phyloP scores from a whole-genome alignment of 2,329 filamentous ascomycete genomes.

The Cadophora sp. region DNA sequence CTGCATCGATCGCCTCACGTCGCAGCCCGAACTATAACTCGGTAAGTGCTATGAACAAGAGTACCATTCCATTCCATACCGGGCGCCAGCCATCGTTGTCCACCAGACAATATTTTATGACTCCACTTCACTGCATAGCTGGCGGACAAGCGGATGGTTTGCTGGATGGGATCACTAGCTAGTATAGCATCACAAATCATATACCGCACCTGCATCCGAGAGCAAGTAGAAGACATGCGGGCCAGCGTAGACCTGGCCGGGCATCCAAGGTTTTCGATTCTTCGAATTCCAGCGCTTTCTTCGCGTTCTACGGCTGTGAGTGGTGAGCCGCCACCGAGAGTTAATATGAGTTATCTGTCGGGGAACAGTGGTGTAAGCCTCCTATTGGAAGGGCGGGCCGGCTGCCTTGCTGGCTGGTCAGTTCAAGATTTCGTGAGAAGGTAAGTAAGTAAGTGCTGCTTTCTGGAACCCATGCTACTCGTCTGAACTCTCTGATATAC shows the following conservation, averaged over 20 bases:
- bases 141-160: constrained; percentile 1
- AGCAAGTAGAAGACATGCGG: neutral
- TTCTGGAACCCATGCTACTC: neutral
- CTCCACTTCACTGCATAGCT: neutral
- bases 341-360: neutral
- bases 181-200: neutral
- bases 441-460: neutral
- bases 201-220: neutral
- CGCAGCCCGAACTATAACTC: constrained; percentile 5
- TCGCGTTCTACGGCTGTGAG: neutral
- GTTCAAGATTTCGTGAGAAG: neutral
- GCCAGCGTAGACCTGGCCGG: neutral
- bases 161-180: neutral
- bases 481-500: constrained; percentile 5
- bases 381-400: constrained; percentile 12
- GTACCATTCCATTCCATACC: neutral
- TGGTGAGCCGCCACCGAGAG: neutral
- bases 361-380: neutral
- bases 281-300: neutral
- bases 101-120: neutral
- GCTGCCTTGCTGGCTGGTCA: constrained; percentile 1
- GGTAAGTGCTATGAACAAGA: constrained; percentile 1
- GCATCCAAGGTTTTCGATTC: neutral
- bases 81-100: neutral
- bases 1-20: neutral